Base-by-base conservation (phyloP, 129 eudicot genomes). In the Tanacetum coccineum region DNA sequence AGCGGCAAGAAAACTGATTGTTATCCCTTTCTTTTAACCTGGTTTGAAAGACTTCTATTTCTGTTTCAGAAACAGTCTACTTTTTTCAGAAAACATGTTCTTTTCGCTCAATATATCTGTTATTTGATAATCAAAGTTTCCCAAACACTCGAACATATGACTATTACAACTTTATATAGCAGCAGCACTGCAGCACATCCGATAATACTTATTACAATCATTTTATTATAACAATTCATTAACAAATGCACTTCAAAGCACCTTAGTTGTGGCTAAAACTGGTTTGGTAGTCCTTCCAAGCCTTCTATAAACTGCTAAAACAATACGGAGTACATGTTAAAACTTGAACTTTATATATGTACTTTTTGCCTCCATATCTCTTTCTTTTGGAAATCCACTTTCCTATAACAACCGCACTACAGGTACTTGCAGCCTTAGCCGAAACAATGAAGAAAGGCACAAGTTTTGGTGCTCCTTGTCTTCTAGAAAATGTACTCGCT, bases 361-460 rank as follows among this genome's bases (percentile, higher is more conserved):
- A n/a, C 20, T 5, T 50, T 50, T 4, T 51, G 8, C 56, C 4
- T 51, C 22, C 22, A 15, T 52, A 1, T 10, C 58, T 18, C 25
- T 18, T 52, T 9, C 26, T 18, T 52, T 13, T 57, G 42, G 0
- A 26, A 28, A 58, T 58, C 12, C 13, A 1, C 7, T 26, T 13
- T 25, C 26, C 63, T 57, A 10, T 12, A 58, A 58, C 17, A 26
- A 26, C n/a, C n/a, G 12, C 7, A 10, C 61, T 55, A 54, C 81
- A 91, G 97, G 97, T 93, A 66, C 88, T 94, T 22, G 92, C 92
- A 76, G 97, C 99, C 72, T 80, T 94, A 82, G 88, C 81, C 4
- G 99, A 94, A 71, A 89, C 99, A 74, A 94, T 94, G 99, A 89
- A 94, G 72, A 94, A 94, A 66, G 99, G 99, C 64, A 94, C 99